Evolutionary conservation across 2,329 filamentous ascomycete species (phyloP), one percentile per base, ranked within the genome.

Genomic region (Diaporthe ilicicola): DNA sequence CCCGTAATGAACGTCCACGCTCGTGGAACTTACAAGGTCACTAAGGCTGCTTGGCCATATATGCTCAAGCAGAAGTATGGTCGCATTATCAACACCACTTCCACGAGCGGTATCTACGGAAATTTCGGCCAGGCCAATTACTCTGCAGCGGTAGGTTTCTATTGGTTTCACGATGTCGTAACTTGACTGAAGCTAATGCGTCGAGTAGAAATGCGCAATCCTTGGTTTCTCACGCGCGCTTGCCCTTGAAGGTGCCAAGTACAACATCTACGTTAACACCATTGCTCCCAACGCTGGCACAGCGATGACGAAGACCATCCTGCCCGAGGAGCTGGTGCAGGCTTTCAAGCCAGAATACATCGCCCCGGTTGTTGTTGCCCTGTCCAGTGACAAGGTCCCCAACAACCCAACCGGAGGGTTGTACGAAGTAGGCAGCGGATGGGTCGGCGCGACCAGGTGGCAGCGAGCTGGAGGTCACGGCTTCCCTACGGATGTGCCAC

Each of bases 91-190:
- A 99, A 99, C 88, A 99, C 96, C 59, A 96, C 96, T 50, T 97
- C 94, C 44, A 98, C 96, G 61, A 97, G 93, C 77, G 96, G 96
- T 83, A 97, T 99, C 82, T 99, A 99, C 81, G 96, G 96, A 77
- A 99, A 98, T 89, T 99, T 99, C 81, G 96, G 96, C 74, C 96
- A 99, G 84, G 94, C 95, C 78, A 99, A 99, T 88, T 99, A 99
- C 82, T 89, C 96, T 73, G 94, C 95, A 71, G 93, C 93, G 70
- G 91, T 93, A 88, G 85, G 91, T 87, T 48, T 2, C 42, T 13
- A 67, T 50, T 17, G 32, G n/a, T 10, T 0, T 34, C 7, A 51
- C 8, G 39, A 29, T 27, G 3, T 1, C 15, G 8, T 17, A n/a
- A 24, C 27, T 22, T 12, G 5, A 2, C 29, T n/a, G 37, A 17